phyloP scores from a whole-genome alignment of 164 flowering plant species.

The Tetracentron sinense region DNA sequence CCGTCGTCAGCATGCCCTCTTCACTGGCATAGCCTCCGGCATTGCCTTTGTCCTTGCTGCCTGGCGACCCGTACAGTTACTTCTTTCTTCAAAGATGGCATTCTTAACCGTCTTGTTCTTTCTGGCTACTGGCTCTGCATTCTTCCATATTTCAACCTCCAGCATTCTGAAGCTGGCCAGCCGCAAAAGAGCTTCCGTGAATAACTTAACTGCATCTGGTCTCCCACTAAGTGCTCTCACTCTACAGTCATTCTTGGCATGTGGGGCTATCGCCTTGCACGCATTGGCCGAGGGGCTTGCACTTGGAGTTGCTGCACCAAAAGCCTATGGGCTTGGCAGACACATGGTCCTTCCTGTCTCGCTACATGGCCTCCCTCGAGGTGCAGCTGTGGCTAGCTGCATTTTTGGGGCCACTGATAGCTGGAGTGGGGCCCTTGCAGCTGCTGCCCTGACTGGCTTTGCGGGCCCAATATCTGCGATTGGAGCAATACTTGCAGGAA shows the following conservation, averaged over 20 bases:
- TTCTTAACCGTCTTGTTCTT: constrained; percentile 46
- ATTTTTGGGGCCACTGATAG: constrained; percentile 85
- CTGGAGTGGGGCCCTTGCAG: constrained; percentile 77
- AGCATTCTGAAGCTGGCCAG: constrained; percentile 37
- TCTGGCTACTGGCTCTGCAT: constrained; percentile 47
- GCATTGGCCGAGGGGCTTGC: constrained; percentile 76
- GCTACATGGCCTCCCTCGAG: constrained; percentile 89
- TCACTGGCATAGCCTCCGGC: constrained; percentile 83
- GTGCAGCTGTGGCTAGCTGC: constrained; percentile 94
- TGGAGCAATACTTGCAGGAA: constrained; percentile 81
- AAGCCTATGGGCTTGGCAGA: constrained; percentile 87
- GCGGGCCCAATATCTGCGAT: constrained; percentile 83
- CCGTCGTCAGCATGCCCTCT: constrained; percentile 72
- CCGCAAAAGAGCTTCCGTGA: constrained; percentile 50
- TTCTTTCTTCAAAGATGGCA: constrained; percentile 64
- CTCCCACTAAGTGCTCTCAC: constrained; percentile 62
- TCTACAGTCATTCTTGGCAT: constrained; percentile 55
- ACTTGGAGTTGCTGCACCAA: constrained; percentile 87
- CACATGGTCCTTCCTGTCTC: constrained; percentile 92
- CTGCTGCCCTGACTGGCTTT: constrained; percentile 69
- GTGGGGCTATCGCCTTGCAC: constrained; percentile 53
- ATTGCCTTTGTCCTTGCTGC: constrained; percentile 83
- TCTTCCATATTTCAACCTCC: constrained; percentile 45
- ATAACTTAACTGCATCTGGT: constrained; percentile 34
- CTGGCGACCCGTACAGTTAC: constrained; percentile 87